Evolutionary conservation across 805 yeast species (phyloP).

Genomic region (Blastobotrys terrestris): DNA sequence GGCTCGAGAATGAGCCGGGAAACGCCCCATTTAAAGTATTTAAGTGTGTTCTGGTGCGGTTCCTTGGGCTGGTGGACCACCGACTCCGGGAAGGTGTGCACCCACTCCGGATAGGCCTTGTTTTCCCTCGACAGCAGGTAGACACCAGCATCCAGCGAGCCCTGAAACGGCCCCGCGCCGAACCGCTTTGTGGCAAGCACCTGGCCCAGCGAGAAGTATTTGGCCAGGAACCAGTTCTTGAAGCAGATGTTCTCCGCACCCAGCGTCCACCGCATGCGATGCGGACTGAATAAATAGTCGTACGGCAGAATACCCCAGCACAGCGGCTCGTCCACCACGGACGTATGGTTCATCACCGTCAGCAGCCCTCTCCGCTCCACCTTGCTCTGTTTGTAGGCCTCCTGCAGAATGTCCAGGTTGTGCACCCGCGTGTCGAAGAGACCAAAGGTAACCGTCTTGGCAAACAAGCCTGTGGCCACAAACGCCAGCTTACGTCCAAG

Average conservation of each 20-base stretch:
- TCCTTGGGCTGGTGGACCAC: slow-evolving; percentile 76
- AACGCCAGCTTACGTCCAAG: slow-evolving; percentile 63
- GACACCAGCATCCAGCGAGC: slow-evolving; percentile 80
- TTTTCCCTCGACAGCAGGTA: slow-evolving; percentile 48
- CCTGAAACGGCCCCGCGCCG: slow-evolving; percentile 92
- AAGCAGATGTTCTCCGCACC: slow-evolving; percentile 93
- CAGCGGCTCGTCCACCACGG: slow-evolving; percentile 74
- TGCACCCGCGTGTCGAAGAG: slow-evolving; percentile 60
- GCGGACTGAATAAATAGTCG: slow-evolving; percentile 54
- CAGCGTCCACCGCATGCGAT: slow-evolving; percentile 82
- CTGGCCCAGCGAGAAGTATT: slow-evolving; percentile 81
- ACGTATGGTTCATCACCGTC: slow-evolving; percentile 85
- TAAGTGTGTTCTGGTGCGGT: slow-evolving; percentile 80
- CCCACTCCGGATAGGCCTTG: slow-evolving; percentile 44
- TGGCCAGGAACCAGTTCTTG: slow-evolving; percentile 23
- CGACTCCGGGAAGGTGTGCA: slow-evolving; percentile 93
- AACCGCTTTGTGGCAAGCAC: slow-evolving; percentile 81
- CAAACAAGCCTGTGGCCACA: slow-evolving; percentile 52
- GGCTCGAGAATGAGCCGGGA: slow-evolving; percentile 78
- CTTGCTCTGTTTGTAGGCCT: slow-evolving; percentile 56
- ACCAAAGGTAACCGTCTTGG: slow-evolving; percentile 55
- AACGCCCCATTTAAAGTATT: slow-evolving; percentile 95
- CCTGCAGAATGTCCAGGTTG: slow-evolving; percentile 57
- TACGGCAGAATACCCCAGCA: slow-evolving; percentile 83
- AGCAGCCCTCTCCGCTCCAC: slow-evolving; percentile 66